These are phyloP conservation scores for Hanseniaspora gamundiae DNA, from an alignment of 1,139 yeast species.

Conservation along the genomic window DNA sequence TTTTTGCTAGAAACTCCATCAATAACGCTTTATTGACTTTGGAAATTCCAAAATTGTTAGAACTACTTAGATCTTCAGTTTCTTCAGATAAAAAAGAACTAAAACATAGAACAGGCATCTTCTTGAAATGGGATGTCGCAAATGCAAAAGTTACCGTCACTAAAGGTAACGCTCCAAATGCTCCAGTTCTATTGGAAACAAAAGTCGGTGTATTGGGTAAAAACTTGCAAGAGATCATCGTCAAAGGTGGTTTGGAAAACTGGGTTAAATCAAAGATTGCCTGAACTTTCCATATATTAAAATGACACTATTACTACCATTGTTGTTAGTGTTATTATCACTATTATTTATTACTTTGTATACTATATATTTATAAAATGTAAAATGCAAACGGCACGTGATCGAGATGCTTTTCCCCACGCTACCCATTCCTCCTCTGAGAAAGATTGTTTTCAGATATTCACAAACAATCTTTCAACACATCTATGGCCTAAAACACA, in stretches of 20 bases:
- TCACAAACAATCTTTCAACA: no score
- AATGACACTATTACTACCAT: no score
- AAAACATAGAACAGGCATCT: slow-evolving; percentile 92
- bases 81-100: slow-evolving; percentile 40
- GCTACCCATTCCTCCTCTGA: no score
- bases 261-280: slow-evolving; percentile 73
- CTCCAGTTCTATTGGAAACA: slow-evolving; percentile 54
- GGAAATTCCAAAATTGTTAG: slow-evolving; percentile 80
- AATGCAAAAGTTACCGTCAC: slow-evolving; percentile 67
- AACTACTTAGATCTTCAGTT: slow-evolving; percentile 45
- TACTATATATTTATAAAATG: no score
- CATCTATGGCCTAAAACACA: no score
- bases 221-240: slow-evolving; percentile 89
- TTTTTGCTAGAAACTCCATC: slow-evolving; percentile 88
- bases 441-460: no score
- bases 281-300: slow-evolving; percentile 2
- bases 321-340: no score
- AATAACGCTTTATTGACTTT: slow-evolving; percentile 89
- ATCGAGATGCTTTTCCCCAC: no score
- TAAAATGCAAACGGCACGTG: no score
- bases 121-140: slow-evolving; percentile 85
- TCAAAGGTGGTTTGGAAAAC: slow-evolving; percentile 95
- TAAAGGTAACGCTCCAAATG: slow-evolving; percentile 41
- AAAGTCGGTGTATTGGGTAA: slow-evolving; percentile 94
- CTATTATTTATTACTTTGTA: slow-evolving; percentile 11